Evolutionary conservation across 169 alveolate genomes (phyloP), one percentile per base, ranked within the genome.

Genomic region (Plasmodium falciparum): DNA sequence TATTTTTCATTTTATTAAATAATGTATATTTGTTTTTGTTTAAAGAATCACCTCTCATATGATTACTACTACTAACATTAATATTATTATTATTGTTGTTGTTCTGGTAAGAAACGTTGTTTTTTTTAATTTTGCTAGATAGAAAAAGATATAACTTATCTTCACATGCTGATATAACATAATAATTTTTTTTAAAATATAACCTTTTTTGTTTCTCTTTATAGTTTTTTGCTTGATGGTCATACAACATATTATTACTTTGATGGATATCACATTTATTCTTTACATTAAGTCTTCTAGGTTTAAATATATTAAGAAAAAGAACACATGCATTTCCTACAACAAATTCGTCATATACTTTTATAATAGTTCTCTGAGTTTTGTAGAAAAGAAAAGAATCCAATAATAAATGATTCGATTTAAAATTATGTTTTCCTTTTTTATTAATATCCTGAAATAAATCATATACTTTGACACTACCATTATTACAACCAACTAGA

Each of bases 381-480:
- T 80, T 80, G 56, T 58, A 80, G 3, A 80, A 29, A 13, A 45
- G 7, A 15, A 67, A 80, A 47, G 56, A 5, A 52, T 62, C 29
- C 59, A 80, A 43, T 56, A 26, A 69, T 39, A 80, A 29, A 2
- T 26, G 39, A 69, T 33, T 67, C 15, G 8, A 9, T 71, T 13
- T 12, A 39, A 39, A 39, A 39, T 39, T 39, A 39, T 39, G 11
- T 39, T 5, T 7, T 39, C 47, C 47, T 20, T 39, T 17, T 1
- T 17, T 26, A 50, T 58, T 58, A 11, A 47, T 39, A 7, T 70
- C 58, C 3, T 26, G 12, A 73, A 80, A 80, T 7, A 80, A 69
- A 33, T 80, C 76, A 69, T 80, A 80, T 49, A 49, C 90, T 39
- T 80, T 80, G 2, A 80, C 90, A 4, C 69, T 83, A 33, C 90